Conservation (phyloP, 2,329 filamentous ascomycete species). For the Cytospora mali region DNA sequence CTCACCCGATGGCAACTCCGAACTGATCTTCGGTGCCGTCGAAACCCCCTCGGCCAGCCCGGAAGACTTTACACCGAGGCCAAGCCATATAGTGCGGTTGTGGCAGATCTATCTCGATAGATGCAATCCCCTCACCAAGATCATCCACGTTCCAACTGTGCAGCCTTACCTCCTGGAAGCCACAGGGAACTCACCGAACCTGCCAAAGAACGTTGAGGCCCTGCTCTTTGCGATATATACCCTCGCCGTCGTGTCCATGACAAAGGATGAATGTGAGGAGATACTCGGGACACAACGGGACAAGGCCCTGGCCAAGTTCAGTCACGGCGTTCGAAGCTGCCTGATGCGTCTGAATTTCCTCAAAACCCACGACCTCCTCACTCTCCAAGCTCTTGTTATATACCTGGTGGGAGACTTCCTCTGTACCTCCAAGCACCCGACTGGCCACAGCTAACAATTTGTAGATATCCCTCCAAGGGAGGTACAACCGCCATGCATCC, state of each 20-base stretch:
- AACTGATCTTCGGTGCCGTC: constrained; percentile 50
- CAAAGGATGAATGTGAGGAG: constrained; percentile 56
- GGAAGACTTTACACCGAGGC: constrained; percentile 63
- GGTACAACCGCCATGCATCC: constrained; percentile 60
- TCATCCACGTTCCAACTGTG: constrained; percentile 71
- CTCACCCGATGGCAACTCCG: constrained; percentile 56
- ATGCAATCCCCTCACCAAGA: constrained; percentile 73
- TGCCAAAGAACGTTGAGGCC: constrained; percentile 62
- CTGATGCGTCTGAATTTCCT: constrained; percentile 59
- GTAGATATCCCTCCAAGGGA: constrained; percentile 58
- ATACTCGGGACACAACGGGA: constrained; percentile 54
- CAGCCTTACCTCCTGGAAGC: constrained; percentile 68
- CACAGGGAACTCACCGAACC: constrained; percentile 54
- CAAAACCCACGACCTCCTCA: constrained; percentile 58
- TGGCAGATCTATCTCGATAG: constrained; percentile 78
- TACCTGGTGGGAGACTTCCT: constrained; percentile 50
- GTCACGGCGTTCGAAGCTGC: constrained; percentile 52
- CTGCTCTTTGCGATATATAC: constrained; percentile 68
- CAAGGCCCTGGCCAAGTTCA: constrained; percentile 54
- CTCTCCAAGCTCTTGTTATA: constrained; percentile 61
- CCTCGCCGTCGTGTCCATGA: constrained; percentile 59
- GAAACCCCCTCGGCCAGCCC: constrained; percentile 41
- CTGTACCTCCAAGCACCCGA: not conserved
- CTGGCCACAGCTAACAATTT: constrained; percentile 25
- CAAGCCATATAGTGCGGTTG: constrained; percentile 67